phyloP scores from a whole-genome alignment of 2,329 filamentous ascomycete species.

The Penicillium sp. region DNA sequence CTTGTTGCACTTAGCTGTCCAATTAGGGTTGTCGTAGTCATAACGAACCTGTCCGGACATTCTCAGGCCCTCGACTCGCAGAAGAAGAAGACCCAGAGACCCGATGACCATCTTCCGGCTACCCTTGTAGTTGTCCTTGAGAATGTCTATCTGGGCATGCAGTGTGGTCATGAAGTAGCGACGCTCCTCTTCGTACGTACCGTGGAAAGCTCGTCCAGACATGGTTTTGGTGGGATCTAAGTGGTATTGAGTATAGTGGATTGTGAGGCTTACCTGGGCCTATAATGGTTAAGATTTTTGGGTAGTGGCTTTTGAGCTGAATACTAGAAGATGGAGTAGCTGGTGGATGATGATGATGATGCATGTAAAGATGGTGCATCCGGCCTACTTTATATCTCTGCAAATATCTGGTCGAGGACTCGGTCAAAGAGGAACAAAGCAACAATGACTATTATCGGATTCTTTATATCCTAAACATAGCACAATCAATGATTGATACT shows the following conservation, averaged over 20 bases:
- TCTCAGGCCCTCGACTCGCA: background rate
- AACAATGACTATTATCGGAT: background rate
- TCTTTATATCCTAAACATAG: background rate
- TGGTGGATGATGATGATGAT: background rate
- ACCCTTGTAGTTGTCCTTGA: background rate
- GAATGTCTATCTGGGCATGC: conserved; percentile 5
- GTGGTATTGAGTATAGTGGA: background rate
- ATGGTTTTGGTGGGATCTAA: background rate
- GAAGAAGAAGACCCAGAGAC: background rate
- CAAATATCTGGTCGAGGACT: background rate
- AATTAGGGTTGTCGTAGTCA: background rate
- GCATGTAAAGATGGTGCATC: background rate
- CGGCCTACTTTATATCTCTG: background rate
- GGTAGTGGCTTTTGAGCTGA: background rate
- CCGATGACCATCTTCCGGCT: background rate
- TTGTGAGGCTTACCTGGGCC: background rate
- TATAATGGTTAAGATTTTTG: too few relatives aligned
- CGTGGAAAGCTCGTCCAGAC: background rate
- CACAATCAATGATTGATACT: too few relatives aligned
- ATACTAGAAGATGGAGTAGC: background rate
- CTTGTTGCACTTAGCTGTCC: conserved; percentile 1
- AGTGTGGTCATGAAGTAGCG: background rate
- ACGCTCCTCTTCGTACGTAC: conserved; percentile 2
- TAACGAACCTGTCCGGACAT: background rate
- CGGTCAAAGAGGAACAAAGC: background rate